Evolutionary conservation across 1,284 basidiomycete species (phyloP).

Genomic region (Apiotrichum porosum): DNA sequence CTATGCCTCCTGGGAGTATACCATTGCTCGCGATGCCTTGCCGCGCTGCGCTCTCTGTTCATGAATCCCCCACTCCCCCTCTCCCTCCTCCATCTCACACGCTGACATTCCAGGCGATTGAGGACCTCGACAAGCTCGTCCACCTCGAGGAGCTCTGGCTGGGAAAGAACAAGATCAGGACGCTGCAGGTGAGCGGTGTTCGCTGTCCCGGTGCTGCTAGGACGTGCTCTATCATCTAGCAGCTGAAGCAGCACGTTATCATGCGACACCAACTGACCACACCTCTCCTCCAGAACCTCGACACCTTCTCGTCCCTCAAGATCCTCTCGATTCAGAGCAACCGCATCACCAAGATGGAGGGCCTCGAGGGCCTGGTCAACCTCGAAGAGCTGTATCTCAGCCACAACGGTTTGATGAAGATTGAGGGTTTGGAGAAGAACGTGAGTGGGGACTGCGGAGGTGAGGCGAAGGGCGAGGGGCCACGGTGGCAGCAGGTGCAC

Average conservation of each 20-base stretch:
- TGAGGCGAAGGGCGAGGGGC: neutral
- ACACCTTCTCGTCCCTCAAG: conserved; percentile 62
- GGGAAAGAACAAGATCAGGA: conserved; percentile 93
- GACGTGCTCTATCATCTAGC: too few species aligned
- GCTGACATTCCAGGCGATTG: conserved; percentile 62
- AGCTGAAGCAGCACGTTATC: too few species aligned
- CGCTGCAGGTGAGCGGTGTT: conserved; percentile 69
- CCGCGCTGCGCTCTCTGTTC: too few species aligned
- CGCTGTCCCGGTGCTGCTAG: too few species aligned
- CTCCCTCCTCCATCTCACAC: too few species aligned
- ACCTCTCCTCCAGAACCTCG: conserved; percentile 58
- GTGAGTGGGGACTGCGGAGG: conserved; percentile 52
- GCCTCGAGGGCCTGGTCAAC: conserved; percentile 63
- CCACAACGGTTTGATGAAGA: conserved; percentile 78
- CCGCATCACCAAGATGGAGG: conserved; percentile 82
- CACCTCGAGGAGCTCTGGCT: conserved; percentile 91
- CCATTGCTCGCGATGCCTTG: too few species aligned
- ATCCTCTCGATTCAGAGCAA: conserved; percentile 91
- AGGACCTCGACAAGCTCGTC: conserved; percentile 73
- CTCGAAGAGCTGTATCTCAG: conserved; percentile 91
- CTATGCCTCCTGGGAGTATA: too few species aligned
- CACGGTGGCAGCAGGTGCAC: conserved; percentile 1
- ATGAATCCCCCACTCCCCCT: too few species aligned
- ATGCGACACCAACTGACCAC: too few species aligned
- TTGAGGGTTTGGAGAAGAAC: conserved; percentile 84